Base-by-base conservation (phyloP, 2,329 filamentous ascomycete species). In the Fusarium tanahbumbuense region DNA sequence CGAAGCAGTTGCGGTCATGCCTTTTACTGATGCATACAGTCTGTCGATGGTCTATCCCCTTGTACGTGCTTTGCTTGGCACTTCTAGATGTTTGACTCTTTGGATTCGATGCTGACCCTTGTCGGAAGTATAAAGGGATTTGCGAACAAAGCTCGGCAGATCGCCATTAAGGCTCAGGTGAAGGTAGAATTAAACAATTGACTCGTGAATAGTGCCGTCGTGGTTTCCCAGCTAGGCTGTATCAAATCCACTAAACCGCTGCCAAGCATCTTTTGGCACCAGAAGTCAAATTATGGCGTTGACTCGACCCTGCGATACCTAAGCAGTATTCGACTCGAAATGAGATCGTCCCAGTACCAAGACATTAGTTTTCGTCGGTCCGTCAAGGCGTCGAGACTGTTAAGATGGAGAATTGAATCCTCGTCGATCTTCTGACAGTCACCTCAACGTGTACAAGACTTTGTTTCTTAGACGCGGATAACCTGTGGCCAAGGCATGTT, bases 131-230 rank as follows among this genome's bases (percentile, higher is more conserved):
- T 48, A 61, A 65, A 60, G 50, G 28, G 54, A 60, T 67, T 67
- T 61, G 41, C 54, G 52, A 59, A 55, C 25, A 55, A 56, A 44
- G 50, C 56, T 45, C 50, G 68, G 60, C 48, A 68, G 70, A 74
- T 74, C 70, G 41, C 37, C 60, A 67, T 70, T 47, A 68, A 70
- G 61, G 44, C 68, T 70, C 59, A 59, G 66, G 68, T 65, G 53
- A 72, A 59, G 55, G n/a, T 37, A 48, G 58, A 67, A 62, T 64
- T 56, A 45, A 53, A 55, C 53, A 60, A 61, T 62, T 64, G 40
- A 56, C 41, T 57, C 54, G 63, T 30, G 53, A 45, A 71, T 53
- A 48, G 54, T 66, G 67, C 58, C 55, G 58, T 37, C 58, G 47
- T 47, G 62, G 25, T 56, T 37, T 13, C 41, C 23, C 47, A 53